These are phyloP conservation scores for Globisporangium irregulare DNA, from an alignment of 352 stramenopile genomes.

Conservation along the genomic window DNA sequence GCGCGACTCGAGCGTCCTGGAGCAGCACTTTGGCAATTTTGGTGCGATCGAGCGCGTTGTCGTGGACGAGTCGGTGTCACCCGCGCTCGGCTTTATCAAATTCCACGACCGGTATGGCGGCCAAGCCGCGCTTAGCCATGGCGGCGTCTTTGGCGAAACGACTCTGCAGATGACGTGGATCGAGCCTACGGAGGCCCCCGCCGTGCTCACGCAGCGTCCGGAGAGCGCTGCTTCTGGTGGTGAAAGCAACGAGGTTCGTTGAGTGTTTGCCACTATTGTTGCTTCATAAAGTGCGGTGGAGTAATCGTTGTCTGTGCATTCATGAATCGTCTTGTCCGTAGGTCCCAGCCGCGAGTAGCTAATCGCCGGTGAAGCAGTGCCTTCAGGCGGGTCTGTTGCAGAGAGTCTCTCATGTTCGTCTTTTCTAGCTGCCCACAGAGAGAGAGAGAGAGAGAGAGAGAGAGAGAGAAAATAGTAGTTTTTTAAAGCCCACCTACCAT, in stretches of 20 bases:
- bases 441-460: not conserved
- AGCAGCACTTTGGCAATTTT: conserved; percentile 87
- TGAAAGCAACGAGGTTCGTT: not conserved
- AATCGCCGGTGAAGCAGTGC: not conserved
- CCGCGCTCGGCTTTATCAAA: conserved; percentile 69
- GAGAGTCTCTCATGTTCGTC: not conserved
- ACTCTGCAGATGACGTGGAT: conserved; percentile 65
- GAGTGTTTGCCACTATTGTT: not conserved
- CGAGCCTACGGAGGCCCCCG: conserved; percentile 54
- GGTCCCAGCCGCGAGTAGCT: conserved; percentile 1
- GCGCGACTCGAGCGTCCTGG: conserved; percentile 68
- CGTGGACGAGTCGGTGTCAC: conserved; percentile 46
- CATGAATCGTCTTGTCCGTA: not conserved
- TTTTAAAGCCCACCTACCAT: not conserved
- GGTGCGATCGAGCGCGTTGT: conserved; percentile 78
- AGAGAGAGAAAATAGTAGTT: not conserved
- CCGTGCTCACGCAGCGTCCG: conserved; percentile 29
- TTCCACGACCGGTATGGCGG: conserved; percentile 79
- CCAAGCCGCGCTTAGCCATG: conserved; percentile 63
- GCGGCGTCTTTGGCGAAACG: conserved; percentile 52
- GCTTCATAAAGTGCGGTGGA: not conserved
- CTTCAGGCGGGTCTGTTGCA: not conserved
- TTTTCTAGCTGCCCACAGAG: not conserved
- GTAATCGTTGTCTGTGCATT: not conserved
- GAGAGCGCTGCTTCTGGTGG: not conserved